Evolutionary conservation across 177 flowering plant genomes (phyloP).

Genomic region (Tripterygium wilfordii): DNA sequence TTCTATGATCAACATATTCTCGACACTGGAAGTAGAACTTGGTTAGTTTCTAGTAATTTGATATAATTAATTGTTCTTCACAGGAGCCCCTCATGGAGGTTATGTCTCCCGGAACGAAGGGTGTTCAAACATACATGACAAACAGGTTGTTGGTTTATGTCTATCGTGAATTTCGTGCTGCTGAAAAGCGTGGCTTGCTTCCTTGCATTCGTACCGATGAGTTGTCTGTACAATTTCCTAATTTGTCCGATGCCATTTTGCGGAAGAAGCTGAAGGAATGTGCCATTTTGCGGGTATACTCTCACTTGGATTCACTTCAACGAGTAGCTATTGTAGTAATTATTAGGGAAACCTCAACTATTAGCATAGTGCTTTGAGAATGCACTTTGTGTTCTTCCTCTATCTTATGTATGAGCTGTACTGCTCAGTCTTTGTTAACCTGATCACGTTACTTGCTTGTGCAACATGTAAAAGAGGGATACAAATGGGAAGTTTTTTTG

Average conservation of each 20-base stretch:
- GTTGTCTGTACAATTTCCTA: conserved; percentile 63
- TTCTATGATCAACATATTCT: too few relatives aligned
- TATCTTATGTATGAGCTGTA: too few relatives aligned
- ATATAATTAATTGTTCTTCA: background rate
- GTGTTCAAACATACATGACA: conserved; percentile 58
- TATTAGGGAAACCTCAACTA: too few relatives aligned
- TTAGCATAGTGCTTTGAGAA: background rate
- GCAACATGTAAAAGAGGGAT: conserved; percentile 46
- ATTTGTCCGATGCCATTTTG: conserved; percentile 59
- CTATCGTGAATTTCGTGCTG: conserved; percentile 75
- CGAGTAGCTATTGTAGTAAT: too few relatives aligned
- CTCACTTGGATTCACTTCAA: too few relatives aligned
- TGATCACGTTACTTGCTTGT: background rate
- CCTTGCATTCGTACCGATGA: conserved; percentile 78
- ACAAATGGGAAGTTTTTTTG: conserved; percentile 59
- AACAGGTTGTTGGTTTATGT: conserved; percentile 74
- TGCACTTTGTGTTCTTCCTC: too few relatives aligned
- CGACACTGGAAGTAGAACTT: too few relatives aligned
- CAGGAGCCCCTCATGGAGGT: conserved; percentile 98
- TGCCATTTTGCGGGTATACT: conserved; percentile 74
- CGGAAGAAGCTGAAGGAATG: conserved; percentile 82
- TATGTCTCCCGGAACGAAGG: conserved; percentile 78
- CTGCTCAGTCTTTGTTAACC: background rate
- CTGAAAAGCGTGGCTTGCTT: conserved; percentile 57
- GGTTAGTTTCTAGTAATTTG: background rate